phyloP scores from a whole-genome alignment of 129 eudicot species.

The Arctium lappa region DNA sequence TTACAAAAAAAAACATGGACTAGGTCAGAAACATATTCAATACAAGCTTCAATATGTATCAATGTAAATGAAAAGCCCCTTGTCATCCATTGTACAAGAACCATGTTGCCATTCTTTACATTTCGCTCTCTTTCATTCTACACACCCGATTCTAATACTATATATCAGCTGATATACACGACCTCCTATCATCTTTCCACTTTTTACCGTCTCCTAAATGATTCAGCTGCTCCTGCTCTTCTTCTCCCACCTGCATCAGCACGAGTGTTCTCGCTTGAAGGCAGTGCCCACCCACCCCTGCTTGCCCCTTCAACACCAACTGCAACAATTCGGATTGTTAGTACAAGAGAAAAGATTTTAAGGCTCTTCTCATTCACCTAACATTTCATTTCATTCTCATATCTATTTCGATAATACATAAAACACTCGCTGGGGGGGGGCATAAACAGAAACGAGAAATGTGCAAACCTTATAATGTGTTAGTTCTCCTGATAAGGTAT shows the following conservation, averaged over 20 bases:
- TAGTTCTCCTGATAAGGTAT: neutral
- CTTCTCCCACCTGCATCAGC: constrained; percentile 18
- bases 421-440: too few relatives aligned
- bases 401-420: neutral
- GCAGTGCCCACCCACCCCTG: constrained; percentile 63
- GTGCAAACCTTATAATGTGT: too few relatives aligned
- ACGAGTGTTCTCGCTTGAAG: constrained; percentile 37
- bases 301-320: constrained; percentile 19
- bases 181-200: neutral
- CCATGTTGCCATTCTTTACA: neutral
- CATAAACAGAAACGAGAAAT: neutral
- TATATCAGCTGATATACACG: neutral
- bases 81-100: neutral
- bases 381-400: neutral
- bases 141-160: neutral
- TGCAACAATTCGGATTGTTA: neutral
- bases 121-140: neutral
- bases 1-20: neutral
- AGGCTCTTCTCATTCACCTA: neutral
- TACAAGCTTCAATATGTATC: constrained; percentile 2
- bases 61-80: neutral
- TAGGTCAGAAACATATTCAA: constrained; percentile 7
- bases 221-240: neutral
- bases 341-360: neutral
- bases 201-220: constrained; percentile 10